Conservation (phyloP, 352 stramenopile species). For the Phytophthora pluvialis region DNA sequence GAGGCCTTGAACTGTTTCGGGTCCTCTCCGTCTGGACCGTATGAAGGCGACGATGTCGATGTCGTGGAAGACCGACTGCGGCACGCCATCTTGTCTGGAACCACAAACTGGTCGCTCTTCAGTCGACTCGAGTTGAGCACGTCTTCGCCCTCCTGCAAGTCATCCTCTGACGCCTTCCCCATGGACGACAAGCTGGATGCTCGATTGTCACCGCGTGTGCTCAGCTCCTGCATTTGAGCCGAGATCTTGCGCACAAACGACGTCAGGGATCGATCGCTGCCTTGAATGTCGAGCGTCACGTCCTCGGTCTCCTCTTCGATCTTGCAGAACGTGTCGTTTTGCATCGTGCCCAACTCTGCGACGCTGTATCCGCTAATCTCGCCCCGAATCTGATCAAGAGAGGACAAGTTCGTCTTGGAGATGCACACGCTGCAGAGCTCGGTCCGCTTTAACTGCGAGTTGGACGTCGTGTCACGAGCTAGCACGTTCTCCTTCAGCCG, state of each 20-base stretch:
- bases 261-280: constrained; percentile 22
- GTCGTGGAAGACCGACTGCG: constrained; percentile 18
- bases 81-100: constrained; percentile 14
- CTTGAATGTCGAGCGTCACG: constrained; percentile 9
- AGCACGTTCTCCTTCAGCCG: constrained; percentile 22
- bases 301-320: constrained; percentile 8
- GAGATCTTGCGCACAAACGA: constrained; percentile 23
- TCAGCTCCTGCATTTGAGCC: constrained; percentile 17
- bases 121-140: constrained; percentile 15
- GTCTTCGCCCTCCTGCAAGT: constrained; percentile 14
- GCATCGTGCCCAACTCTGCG: neutral
- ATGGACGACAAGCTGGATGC: constrained; percentile 23
- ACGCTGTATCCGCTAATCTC: neutral
- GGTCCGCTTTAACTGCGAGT: constrained; percentile 8
- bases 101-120: constrained; percentile 1
- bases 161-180: constrained; percentile 8
- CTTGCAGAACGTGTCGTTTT: neutral
- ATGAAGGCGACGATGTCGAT: constrained; percentile 19
- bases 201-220: constrained; percentile 14
- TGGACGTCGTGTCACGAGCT: constrained; percentile 13
- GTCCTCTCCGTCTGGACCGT: constrained; percentile 1
- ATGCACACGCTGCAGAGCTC: constrained; percentile 25
- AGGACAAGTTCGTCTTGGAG: constrained; percentile 12
- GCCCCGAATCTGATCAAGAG: constrained; percentile 4
- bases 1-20: constrained; percentile 14